phyloP scores from a whole-genome alignment of 768 basidiomycete genomes.

The Lentinula sp. region DNA sequence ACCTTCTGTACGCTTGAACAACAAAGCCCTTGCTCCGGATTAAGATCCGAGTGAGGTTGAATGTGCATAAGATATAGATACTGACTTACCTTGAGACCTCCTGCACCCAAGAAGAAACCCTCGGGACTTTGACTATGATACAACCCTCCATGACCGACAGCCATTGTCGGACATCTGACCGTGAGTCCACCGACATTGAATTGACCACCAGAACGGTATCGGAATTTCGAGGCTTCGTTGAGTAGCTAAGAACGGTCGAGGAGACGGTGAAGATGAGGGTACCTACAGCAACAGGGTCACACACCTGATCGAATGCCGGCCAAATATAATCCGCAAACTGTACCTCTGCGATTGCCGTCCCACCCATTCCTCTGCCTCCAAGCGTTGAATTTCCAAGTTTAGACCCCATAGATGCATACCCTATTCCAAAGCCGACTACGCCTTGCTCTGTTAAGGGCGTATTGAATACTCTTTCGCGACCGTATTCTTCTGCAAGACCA shows the following conservation, averaged over 20 bases:
- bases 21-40: not conserved
- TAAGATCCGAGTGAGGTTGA: not conserved
- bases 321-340: slow-evolving; percentile 90
- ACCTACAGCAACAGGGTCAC: not conserved
- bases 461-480: slow-evolving; percentile 93
- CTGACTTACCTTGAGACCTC: slow-evolving; percentile 76
- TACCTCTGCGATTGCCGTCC: slow-evolving; percentile 84
- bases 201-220: slow-evolving; percentile 83
- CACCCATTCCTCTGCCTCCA: not conserved
- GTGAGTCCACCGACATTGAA: slow-evolving; percentile 82
- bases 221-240: slow-evolving; percentile 91
- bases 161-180: slow-evolving; percentile 82
- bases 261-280: not conserved
- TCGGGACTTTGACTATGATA: slow-evolving; percentile 97
- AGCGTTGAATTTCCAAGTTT: not conserved
- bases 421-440: slow-evolving; percentile 92
- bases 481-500: slow-evolving; percentile 92
- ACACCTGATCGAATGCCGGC: slow-evolving; percentile 90
- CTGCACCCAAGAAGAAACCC: slow-evolving; percentile 88
- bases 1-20: no score
- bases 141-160: slow-evolving; percentile 87
- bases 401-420: slow-evolving; percentile 79
- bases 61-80: no score
- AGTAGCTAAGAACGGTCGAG: slow-evolving; percentile 40
- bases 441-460: slow-evolving; percentile 92